A percentile compares a stretch with the other conserved stretches of the same genome.
Evolutionary conservation across 495 filamentous ascomycete genomes (phyloP).

Genomic region (Aspergillus cavernicola): DNA sequence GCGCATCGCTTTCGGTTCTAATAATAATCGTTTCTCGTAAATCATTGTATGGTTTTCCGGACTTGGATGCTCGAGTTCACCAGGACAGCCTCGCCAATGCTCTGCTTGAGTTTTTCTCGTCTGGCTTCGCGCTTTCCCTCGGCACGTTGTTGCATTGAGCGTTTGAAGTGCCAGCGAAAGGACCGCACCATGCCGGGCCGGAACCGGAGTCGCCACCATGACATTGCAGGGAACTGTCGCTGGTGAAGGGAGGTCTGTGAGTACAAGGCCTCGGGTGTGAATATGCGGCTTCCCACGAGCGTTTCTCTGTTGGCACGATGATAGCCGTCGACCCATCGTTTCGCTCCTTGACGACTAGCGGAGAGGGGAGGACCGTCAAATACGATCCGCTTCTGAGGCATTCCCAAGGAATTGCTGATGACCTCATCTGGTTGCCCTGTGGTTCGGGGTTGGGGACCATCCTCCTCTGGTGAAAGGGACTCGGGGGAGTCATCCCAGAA

Average conservation of each 20-base stretch:
- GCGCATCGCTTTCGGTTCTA: conserved; percentile 4
- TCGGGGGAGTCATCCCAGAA: conserved; percentile 64
- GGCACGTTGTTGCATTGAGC: conserved; percentile 56
- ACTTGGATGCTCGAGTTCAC: conserved; percentile 31
- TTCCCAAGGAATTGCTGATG: conserved; percentile 50
- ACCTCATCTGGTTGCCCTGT: conserved; percentile 24
- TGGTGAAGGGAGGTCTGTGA: conserved; percentile 32
- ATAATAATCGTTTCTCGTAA: conserved; percentile 6
- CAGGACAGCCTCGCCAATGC: conserved; percentile 51
- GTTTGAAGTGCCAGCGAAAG: conserved; percentile 50
- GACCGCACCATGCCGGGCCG: conserved; percentile 52
- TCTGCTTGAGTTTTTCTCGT: conserved; percentile 61
- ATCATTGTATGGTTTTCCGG: conserved; percentile 1
- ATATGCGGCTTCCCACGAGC: conserved; percentile 29
- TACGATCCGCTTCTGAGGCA: conserved; percentile 52
- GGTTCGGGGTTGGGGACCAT: conserved; percentile 18
- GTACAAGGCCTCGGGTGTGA: conserved; percentile 26
- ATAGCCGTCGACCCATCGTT: conserved; percentile 23
- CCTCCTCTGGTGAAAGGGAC: conserved; percentile 33
- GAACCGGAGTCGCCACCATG: conserved; percentile 46
- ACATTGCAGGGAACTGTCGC: conserved; percentile 39
- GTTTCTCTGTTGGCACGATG: conserved; percentile 30
- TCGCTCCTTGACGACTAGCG: conserved; percentile 38
- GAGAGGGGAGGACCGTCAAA: conserved; percentile 37
- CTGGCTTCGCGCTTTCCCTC: conserved; percentile 56